These are phyloP conservation scores for Piedraia hortae DNA, from an alignment of 2,329 filamentous ascomycete genomes.

Conservation along the genomic window DNA sequence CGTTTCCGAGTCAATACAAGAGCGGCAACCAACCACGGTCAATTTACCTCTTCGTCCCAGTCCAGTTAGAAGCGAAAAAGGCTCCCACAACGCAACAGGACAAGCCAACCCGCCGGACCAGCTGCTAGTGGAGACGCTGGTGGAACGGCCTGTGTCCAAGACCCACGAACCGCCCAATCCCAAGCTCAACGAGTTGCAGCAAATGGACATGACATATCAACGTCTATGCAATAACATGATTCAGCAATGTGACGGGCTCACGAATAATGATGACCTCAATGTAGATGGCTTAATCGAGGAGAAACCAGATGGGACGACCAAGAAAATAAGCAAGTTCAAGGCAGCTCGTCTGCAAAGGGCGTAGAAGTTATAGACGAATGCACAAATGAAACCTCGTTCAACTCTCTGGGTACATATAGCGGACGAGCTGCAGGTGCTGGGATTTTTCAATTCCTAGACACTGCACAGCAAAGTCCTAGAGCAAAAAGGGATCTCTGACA, in stretches of 20 bases:
- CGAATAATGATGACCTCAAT: conserved; percentile 32
- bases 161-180: too few species aligned
- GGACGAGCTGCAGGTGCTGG: conserved; percentile 4
- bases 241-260: conserved; percentile 55
- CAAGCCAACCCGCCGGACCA: conserved; percentile 4
- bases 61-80: conserved; percentile 7
- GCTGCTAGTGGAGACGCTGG: conserved; percentile 22
- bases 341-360: conserved; percentile 10
- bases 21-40: background rate
- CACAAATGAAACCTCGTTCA: too few species aligned
- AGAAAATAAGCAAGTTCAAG: conserved; percentile 15
- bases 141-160: conserved; percentile 27
- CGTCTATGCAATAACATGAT: conserved; percentile 60
- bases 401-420: background rate
- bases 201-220: conserved; percentile 63
- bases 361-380: background rate
- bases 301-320: conserved; percentile 12
- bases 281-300: conserved; percentile 31
- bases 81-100: conserved; percentile 1
- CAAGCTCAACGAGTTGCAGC: too few species aligned
- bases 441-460: too few species aligned
- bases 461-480: too few species aligned
- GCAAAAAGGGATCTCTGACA: conserved; percentile 5
- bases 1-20: background rate
- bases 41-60: conserved; percentile 4